Percentiles rank a stretch among this genome's conserved stretches.
Evolutionary conservation across 345 rosid genomes (phyloP).

Genomic region (Arabidopsis arenosa): DNA sequence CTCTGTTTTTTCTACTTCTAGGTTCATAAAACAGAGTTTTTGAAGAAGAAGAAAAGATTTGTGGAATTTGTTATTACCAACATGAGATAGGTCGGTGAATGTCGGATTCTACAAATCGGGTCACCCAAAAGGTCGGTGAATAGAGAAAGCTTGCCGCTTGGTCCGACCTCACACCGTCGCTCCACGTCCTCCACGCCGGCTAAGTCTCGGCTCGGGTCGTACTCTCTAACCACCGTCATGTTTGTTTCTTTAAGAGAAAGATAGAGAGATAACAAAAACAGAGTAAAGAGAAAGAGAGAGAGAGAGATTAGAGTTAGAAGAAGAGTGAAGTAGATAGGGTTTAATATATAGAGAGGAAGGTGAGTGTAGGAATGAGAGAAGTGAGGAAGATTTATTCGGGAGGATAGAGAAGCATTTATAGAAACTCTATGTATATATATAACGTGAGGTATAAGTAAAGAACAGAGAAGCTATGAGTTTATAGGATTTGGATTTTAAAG

Average conservation of each 20-base stretch:
- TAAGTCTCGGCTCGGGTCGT: slow-evolving; percentile 64
- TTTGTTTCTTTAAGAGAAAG: background rate
- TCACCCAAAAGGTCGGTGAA: slow-evolving; percentile 98
- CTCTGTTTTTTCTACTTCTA: background rate
- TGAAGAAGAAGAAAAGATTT: background rate
- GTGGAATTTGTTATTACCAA: slow-evolving; percentile 57
- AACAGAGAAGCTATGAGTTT: slow-evolving; percentile 41
- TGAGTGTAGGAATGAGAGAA: slow-evolving; percentile 17
- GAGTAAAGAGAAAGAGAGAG: slow-evolving; percentile 16
- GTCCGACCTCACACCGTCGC: slow-evolving; percentile 88
- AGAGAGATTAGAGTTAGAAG: slow-evolving; percentile 11
- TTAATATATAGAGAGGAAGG: slow-evolving; percentile 19
- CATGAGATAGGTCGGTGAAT: slow-evolving; percentile 96
- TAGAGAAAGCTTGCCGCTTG: slow-evolving; percentile 60
- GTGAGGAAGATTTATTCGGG: slow-evolving; percentile 22
- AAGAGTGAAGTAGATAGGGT: slow-evolving; percentile 36
- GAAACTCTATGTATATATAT: slow-evolving; percentile 31
- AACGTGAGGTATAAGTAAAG: slow-evolving; percentile 47
- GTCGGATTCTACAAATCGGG: slow-evolving; percentile 98
- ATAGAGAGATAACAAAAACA: background rate
- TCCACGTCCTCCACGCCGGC: slow-evolving; percentile 75
- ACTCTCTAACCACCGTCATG: slow-evolving; percentile 68
- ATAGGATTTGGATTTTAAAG: slow-evolving; percentile 44
- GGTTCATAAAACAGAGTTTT: background rate
- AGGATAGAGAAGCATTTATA: slow-evolving; percentile 39